phyloP scores from a whole-genome alignment of 768 basidiomycete genomes.

The Hericium alpestre region DNA sequence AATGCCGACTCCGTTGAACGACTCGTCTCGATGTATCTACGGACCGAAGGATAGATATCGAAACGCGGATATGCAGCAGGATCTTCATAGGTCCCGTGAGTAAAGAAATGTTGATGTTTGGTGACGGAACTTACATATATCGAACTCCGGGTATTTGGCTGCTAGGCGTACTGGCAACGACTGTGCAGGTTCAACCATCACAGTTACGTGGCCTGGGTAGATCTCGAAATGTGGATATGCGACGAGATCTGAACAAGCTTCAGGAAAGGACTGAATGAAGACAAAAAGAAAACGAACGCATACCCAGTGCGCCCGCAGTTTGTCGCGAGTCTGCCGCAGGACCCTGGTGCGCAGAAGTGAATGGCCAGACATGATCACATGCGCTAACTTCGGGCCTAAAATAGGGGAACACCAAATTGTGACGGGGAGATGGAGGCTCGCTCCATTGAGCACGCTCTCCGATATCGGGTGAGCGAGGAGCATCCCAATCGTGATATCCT shows the following conservation, averaged over 20 bases:
- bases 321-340: background rate
- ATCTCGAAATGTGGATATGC: constrained; percentile 26
- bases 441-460: background rate
- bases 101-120: background rate
- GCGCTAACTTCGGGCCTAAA: background rate
- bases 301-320: constrained; percentile 3
- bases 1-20: background rate
- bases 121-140: too few species aligned
- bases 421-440: background rate
- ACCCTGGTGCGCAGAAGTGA: background rate
- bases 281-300: constrained; percentile 10
- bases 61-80: background rate
- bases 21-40: background rate
- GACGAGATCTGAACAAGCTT: constrained; percentile 15
- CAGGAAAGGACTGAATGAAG: background rate
- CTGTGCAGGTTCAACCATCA: too few species aligned
- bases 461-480: background rate
- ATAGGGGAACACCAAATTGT: background rate
- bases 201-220: background rate
- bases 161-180: too few species aligned
- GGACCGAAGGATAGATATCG: constrained; percentile 1
- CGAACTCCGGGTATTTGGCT: too few species aligned
- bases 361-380: background rate
- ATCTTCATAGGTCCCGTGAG: background rate
- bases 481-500: background rate